Percentiles rank a stretch among this genome's conserved stretches.
These are phyloP conservation scores for Dimocarpus longan DNA, from an alignment of 345 rosid species.

Conservation along the genomic window DNA sequence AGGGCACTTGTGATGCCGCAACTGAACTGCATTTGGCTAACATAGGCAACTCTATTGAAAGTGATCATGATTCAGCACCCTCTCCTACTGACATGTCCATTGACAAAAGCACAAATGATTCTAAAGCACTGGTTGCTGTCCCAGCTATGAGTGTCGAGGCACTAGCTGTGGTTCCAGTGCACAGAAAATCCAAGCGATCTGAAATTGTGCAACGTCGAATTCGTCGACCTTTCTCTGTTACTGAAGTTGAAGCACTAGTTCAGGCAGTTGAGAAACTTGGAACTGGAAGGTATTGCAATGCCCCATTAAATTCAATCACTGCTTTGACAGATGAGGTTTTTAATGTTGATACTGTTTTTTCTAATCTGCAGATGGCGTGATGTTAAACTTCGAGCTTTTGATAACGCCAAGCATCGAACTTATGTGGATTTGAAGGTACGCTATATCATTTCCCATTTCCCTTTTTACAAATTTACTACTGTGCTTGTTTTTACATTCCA, in stretches of 20 bases:
- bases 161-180: slow-evolving; percentile 56
- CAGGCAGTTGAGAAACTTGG: slow-evolving; percentile 99
- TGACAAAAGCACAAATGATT: slow-evolving; percentile 50
- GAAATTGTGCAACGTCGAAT: slow-evolving; percentile 92
- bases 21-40: slow-evolving; percentile 41
- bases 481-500: background rate
- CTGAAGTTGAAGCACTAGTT: slow-evolving; percentile 96
- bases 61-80: slow-evolving; percentile 85
- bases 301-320: background rate
- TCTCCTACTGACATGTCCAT: slow-evolving; percentile 52
- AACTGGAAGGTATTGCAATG: slow-evolving; percentile 75
- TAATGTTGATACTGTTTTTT: background rate
- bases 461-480: background rate
- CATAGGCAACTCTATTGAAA: slow-evolving; percentile 58
- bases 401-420: slow-evolving; percentile 90
- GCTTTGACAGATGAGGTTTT: background rate
- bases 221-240: slow-evolving; percentile 96
- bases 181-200: slow-evolving; percentile 72
- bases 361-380: slow-evolving; percentile 85
- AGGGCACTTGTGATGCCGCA: slow-evolving; percentile 36
- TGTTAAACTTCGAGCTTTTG: slow-evolving; percentile 89
- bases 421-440: slow-evolving; percentile 93
- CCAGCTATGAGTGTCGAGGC: slow-evolving; percentile 64
- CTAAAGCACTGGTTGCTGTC: slow-evolving; percentile 72
- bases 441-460: background rate